Percentiles rank a stretch among this genome's conserved stretches.
Evolutionary conservation across 1,139 yeast species (phyloP).

Genomic region (Yamadazyma diospyri): DNA sequence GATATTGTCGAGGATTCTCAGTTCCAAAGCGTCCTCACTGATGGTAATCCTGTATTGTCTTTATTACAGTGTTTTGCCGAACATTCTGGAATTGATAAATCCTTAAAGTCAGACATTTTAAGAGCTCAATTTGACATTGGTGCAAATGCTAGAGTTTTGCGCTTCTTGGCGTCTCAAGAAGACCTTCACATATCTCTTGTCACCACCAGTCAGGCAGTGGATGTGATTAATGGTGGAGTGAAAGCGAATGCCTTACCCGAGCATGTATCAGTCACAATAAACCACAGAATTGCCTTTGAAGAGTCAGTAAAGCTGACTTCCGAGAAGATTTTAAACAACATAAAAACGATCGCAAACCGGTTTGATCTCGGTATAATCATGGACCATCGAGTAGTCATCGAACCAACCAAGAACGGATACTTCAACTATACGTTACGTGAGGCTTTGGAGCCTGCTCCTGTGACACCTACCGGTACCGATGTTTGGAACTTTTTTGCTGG

Average conservation of each 20-base stretch:
- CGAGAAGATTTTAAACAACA: slow-evolving; percentile 34
- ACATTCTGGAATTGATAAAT: slow-evolving; percentile 28
- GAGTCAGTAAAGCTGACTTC: slow-evolving; percentile 39
- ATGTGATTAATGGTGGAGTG: slow-evolving; percentile 64
- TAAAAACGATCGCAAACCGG: slow-evolving; percentile 38
- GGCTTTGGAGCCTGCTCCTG: slow-evolving; percentile 57
- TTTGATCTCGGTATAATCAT: slow-evolving; percentile 45
- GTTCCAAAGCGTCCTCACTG: slow-evolving; percentile 33
- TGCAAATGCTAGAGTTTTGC: slow-evolving; percentile 41
- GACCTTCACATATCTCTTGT: slow-evolving; percentile 38
- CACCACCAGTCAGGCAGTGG: slow-evolving; percentile 67
- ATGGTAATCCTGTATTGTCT: slow-evolving; percentile 38
- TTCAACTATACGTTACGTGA: slow-evolving; percentile 38
- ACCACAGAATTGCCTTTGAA: slow-evolving; percentile 58
- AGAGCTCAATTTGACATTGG: slow-evolving; percentile 36
- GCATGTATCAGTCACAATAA: slow-evolving; percentile 50
- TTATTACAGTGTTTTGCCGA: slow-evolving; percentile 46
- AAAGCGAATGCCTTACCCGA: slow-evolving; percentile 78
- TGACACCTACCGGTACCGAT: slow-evolving; percentile 44
- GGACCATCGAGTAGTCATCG: slow-evolving; percentile 27
- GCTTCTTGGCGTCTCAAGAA: slow-evolving; percentile 22
- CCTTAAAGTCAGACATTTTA: slow-evolving; percentile 33
- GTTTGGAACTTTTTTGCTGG: slow-evolving; percentile 58
- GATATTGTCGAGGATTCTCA: slow-evolving; percentile 33
- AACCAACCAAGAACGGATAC: slow-evolving; percentile 38